Conservation (phyloP, 495 filamentous ascomycete genomes). For the Talaromyces proteolyticus region DNA sequence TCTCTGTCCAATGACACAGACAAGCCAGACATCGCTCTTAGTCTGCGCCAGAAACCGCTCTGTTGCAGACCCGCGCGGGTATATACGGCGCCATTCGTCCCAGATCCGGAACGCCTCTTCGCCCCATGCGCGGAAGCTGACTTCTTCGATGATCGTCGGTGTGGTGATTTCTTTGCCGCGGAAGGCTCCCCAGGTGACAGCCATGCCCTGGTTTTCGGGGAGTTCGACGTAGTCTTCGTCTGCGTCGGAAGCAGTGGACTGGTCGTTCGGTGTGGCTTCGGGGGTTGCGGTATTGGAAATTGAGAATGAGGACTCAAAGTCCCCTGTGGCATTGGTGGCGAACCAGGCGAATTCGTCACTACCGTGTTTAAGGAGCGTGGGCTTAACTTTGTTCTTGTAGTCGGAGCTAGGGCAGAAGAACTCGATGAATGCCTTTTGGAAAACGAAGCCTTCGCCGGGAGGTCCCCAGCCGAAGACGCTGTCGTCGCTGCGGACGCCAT, state of each 20-base stretch:
- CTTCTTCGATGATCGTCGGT: slow-evolving; percentile 95
- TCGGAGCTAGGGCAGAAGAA: slow-evolving; percentile 74
- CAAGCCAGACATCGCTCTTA: slow-evolving; percentile 72
- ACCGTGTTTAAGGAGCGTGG: slow-evolving; percentile 51
- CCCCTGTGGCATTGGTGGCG: slow-evolving; percentile 66
- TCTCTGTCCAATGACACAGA: slow-evolving; percentile 86
- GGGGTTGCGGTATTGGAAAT: slow-evolving; percentile 13
- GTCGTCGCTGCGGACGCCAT: slow-evolving; percentile 70
- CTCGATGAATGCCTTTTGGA: slow-evolving; percentile 97
- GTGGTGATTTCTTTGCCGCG: slow-evolving; percentile 95
- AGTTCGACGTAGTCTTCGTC: slow-evolving; percentile 27
- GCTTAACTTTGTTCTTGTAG: slow-evolving; percentile 56
- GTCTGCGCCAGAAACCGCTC: slow-evolving; percentile 60
- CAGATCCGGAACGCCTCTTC: slow-evolving; percentile 97
- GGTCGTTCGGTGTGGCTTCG: slow-evolving; percentile 5
- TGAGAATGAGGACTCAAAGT: slow-evolving; percentile 57
- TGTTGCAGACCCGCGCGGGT: slow-evolving; percentile 58
- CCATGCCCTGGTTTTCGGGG: slow-evolving; percentile 63
- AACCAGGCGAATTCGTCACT: slow-evolving; percentile 73
- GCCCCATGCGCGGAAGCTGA: slow-evolving; percentile 89
- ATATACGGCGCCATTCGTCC: slow-evolving; percentile 87
- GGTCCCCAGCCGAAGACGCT: slow-evolving; percentile 93
- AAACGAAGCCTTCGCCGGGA: slow-evolving; percentile 79
- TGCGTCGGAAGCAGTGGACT: slow-evolving; percentile 17
- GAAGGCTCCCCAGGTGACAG: slow-evolving; percentile 96